Percentiles rank a stretch among this genome's conserved stretches.
These are phyloP conservation scores for Scheffersomyces cryptocercus DNA, from an alignment of 1,139 yeast genomes.

Conservation along the genomic window DNA sequence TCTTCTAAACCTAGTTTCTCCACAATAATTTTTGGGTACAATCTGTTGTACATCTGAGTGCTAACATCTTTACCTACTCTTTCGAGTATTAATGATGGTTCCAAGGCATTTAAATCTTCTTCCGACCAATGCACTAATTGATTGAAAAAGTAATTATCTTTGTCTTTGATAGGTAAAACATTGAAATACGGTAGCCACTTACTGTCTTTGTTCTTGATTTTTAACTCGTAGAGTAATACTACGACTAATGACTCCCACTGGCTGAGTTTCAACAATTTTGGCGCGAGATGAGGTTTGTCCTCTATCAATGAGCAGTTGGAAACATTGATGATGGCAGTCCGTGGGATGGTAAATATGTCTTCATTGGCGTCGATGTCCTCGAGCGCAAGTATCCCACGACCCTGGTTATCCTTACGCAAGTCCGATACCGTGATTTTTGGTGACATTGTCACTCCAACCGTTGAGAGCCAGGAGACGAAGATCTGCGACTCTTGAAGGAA, in stretches of 20 bases:
- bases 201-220: slow-evolving; percentile 42
- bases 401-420: slow-evolving; percentile 58
- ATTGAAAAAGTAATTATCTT: slow-evolving; percentile 43
- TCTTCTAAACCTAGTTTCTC: slow-evolving; percentile 24
- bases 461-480: slow-evolving; percentile 56
- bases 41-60: slow-evolving; percentile 51
- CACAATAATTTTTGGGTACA: slow-evolving; percentile 25
- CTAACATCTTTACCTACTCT: slow-evolving; percentile 76
- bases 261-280: slow-evolving; percentile 43
- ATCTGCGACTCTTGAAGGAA: slow-evolving; percentile 31
- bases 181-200: slow-evolving; percentile 71
- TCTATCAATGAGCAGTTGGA: slow-evolving; percentile 51
- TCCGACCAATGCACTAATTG: slow-evolving; percentile 81
- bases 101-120: slow-evolving; percentile 48
- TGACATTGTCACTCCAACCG: slow-evolving; percentile 49
- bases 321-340: slow-evolving; percentile 55
- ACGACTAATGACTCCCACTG: slow-evolving; percentile 82
- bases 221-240: slow-evolving; percentile 59
- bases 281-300: slow-evolving; percentile 31
- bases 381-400: slow-evolving; percentile 74
- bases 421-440: slow-evolving; percentile 62
- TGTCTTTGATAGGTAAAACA: slow-evolving; percentile 58
- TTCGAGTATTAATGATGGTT: slow-evolving; percentile 69
- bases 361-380: slow-evolving; percentile 62
- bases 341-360: slow-evolving; percentile 67